Percentiles rank a stretch among this genome's conserved stretches.
These are phyloP conservation scores for Pichia pseudocactophila DNA, from an alignment of 805 yeast species.

Conservation along the genomic window DNA sequence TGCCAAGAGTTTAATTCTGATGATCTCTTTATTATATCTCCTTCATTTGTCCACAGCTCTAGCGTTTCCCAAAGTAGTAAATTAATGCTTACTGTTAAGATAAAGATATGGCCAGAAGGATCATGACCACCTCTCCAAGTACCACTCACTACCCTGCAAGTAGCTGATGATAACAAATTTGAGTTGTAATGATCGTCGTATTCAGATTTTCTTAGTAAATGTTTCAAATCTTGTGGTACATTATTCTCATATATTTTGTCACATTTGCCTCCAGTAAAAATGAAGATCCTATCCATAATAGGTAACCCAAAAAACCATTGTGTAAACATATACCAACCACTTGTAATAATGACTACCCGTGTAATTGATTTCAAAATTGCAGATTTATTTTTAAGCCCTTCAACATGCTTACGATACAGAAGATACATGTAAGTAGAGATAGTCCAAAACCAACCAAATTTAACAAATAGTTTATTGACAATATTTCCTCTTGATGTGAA, in stretches of 20 bases:
- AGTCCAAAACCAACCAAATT: slow-evolving; percentile 93
- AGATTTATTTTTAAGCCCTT: neutral
- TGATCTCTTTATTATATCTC: slow-evolving; percentile 3
- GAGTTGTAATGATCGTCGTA: slow-evolving; percentile 11
- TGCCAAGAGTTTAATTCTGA: neutral
- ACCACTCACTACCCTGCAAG: slow-evolving; percentile 55
- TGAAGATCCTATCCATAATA: slow-evolving; percentile 77
- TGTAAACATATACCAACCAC: slow-evolving; percentile 80
- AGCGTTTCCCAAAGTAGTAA: slow-evolving; percentile 36
- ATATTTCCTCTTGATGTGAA: slow-evolving; percentile 58
- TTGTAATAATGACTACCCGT: slow-evolving; percentile 48
- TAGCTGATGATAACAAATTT: slow-evolving; percentile 26
- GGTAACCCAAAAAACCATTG: slow-evolving; percentile 86
- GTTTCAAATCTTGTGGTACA: neutral
- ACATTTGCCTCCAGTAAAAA: slow-evolving; percentile 79
- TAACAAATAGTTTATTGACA: slow-evolving; percentile 68
- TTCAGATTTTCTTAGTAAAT: neutral
- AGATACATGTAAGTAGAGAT: slow-evolving; percentile 30
- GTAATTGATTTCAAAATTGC: slow-evolving; percentile 14
- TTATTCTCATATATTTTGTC: slow-evolving; percentile 22
- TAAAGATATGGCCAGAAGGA: slow-evolving; percentile 89
- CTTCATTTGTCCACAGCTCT: slow-evolving; percentile 2
- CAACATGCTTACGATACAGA: neutral
- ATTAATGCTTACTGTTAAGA: slow-evolving; percentile 58
- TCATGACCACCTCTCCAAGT: slow-evolving; percentile 84